Conservation (phyloP, 2,329 filamentous ascomycete species). For the Lecanicillium sp. region DNA sequence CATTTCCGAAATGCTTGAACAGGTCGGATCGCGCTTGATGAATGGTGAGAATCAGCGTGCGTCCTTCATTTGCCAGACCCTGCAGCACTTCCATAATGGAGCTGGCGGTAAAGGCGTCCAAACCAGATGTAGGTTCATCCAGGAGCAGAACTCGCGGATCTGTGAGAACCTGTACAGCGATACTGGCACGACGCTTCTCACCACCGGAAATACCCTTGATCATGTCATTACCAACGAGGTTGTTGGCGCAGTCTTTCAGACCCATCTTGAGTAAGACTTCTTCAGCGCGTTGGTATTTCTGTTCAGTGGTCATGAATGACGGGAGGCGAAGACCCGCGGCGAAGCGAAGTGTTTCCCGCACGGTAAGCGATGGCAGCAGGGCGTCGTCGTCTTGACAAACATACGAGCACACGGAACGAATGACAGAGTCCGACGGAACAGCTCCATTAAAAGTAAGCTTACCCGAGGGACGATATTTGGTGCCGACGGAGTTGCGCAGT, state of each 20-base stretch:
- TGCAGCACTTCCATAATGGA: conserved; percentile 71
- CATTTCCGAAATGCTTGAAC: conserved; percentile 64
- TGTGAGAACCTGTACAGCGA: conserved; percentile 71
- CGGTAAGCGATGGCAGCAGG: conserved; percentile 65
- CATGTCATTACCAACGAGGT: conserved; percentile 63
- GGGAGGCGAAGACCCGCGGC: conserved; percentile 67
- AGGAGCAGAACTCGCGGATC: conserved; percentile 67
- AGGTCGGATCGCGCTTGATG: conserved; percentile 71
- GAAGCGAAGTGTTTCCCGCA: conserved; percentile 67
- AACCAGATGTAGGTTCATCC: conserved; percentile 69
- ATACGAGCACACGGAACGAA: conserved; percentile 68
- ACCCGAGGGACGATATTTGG: conserved; percentile 56
- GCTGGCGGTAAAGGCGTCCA: conserved; percentile 71
- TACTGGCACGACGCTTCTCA: conserved; percentile 71
- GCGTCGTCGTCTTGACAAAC: conserved; percentile 76
- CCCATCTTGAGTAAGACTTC: conserved; percentile 70
- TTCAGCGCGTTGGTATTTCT: conserved; percentile 63
- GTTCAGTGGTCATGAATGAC: conserved; percentile 59
- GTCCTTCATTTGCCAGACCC: conserved; percentile 64
- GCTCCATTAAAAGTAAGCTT: conserved; percentile 65
- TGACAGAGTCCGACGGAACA: conserved; percentile 59
- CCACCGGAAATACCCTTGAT: conserved; percentile 76
- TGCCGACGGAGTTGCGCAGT: conserved; percentile 55
- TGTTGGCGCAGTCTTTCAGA: conserved; percentile 71
- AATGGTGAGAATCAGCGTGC: conserved; percentile 70